Conservation (phyloP, 192 early-diverging fungal genomes). For the Gryganskiella cystojenkinii region DNA sequence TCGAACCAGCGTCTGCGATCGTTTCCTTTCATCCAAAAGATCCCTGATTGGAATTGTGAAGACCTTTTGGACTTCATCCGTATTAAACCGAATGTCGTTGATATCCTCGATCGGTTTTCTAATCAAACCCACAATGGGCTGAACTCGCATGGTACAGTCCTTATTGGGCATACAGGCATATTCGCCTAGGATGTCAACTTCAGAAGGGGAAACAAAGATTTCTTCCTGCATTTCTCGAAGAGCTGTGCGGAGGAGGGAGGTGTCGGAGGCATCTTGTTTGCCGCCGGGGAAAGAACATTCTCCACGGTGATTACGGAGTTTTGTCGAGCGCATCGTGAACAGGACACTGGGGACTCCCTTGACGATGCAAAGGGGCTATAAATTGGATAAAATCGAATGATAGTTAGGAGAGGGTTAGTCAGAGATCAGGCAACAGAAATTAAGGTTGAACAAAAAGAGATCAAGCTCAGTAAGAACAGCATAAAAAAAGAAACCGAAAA, state of each 20-base stretch:
- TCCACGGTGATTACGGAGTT: slow-evolving; percentile 78
- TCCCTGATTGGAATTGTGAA: slow-evolving; percentile 78
- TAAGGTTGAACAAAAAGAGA: background rate
- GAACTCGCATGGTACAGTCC: slow-evolving; percentile 63
- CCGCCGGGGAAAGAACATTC: slow-evolving; percentile 86
- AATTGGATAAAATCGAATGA: background rate
- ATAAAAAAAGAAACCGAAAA: background rate
- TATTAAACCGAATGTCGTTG: slow-evolving; percentile 57
- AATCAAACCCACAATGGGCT: slow-evolving; percentile 71
- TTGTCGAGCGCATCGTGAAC: slow-evolving; percentile 78
- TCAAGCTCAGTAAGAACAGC: background rate
- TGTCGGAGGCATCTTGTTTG: slow-evolving; percentile 71
- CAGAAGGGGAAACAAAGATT: slow-evolving; percentile 60
- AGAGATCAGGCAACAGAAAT: no score
- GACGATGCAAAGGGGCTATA: slow-evolving; percentile 72
- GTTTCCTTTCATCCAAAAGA: slow-evolving; percentile 63
- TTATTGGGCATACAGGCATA: slow-evolving; percentile 73
- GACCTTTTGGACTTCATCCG: slow-evolving; percentile 75
- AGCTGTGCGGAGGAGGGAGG: slow-evolving; percentile 68
- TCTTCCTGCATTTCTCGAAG: slow-evolving; percentile 91
- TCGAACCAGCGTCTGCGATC: slow-evolving; percentile 21
- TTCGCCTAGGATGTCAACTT: slow-evolving; percentile 70
- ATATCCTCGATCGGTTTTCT: slow-evolving; percentile 53
- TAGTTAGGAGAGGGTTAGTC: background rate
- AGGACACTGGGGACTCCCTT: slow-evolving; percentile 73